Conservation (phyloP, 2,329 filamentous ascomycete genomes). For the Trematosphaeria pertusa region DNA sequence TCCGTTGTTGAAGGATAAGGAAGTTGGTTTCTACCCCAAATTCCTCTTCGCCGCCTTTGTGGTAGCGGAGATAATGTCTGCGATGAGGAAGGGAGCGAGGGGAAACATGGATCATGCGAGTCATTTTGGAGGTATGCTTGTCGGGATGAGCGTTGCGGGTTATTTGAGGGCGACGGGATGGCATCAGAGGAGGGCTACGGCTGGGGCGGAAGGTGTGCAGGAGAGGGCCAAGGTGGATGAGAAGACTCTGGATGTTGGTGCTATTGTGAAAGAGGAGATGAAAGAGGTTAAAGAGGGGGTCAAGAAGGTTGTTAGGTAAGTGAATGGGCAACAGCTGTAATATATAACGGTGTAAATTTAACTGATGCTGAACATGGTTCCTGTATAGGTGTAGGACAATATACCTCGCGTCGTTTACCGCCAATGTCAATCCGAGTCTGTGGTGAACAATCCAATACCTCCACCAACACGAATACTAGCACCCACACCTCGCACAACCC, state of each 20-base stretch:
- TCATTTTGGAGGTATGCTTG: conserved; percentile 45
- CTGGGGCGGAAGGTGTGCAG: conserved; percentile 15
- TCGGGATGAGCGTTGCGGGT: conserved; percentile 32
- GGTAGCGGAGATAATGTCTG: conserved; percentile 28
- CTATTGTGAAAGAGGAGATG: conserved; percentile 27
- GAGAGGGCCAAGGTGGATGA: conserved; percentile 14
- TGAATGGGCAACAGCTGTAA: background rate
- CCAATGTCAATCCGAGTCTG: too few relatives aligned
- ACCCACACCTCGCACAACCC: too few relatives aligned
- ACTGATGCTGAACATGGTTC: too few relatives aligned
- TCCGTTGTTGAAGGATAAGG: conserved; percentile 36
- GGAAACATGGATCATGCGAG: conserved; percentile 42
- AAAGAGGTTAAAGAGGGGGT: conserved; percentile 46
- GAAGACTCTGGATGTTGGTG: conserved; percentile 34
- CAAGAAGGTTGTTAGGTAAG: conserved; percentile 30
- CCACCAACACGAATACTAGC: too few relatives aligned
- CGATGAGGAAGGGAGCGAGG: conserved; percentile 14
- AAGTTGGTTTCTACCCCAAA: conserved; percentile 39
- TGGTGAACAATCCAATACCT: too few relatives aligned
- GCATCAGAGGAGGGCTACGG: conserved; percentile 19
- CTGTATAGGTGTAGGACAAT: background rate
- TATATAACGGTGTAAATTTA: background rate
- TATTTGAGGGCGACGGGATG: conserved; percentile 36
- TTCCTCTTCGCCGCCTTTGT: conserved; percentile 37
- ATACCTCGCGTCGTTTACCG: background rate